These are phyloP conservation scores for Batrachochytrium dendrobatidis DNA, from an alignment of 371 early-diverging fungal species.

Conservation along the genomic window DNA sequence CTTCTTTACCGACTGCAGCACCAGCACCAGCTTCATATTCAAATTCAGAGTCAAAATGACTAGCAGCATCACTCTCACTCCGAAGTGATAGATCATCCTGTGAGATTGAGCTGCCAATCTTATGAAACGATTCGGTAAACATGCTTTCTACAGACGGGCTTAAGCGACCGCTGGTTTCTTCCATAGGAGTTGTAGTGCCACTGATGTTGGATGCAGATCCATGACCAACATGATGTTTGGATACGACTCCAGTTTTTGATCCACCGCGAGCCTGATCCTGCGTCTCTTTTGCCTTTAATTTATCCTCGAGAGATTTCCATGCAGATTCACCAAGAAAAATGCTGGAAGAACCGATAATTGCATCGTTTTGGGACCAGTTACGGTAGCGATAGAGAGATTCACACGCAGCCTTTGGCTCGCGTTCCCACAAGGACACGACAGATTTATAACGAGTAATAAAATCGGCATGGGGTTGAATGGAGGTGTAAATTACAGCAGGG, in stretches of 20 bases:
- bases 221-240: not conserved
- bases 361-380: conserved; percentile 60
- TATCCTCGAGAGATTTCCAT: conserved; percentile 65
- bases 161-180: not conserved
- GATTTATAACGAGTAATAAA: conserved; percentile 63
- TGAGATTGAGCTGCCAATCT: no score
- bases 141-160: no score
- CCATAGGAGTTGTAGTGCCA: not conserved
- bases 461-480: conserved; percentile 51
- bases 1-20: not conserved
- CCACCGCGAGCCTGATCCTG: conserved; percentile 5
- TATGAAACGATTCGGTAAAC: not conserved
- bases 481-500: conserved; percentile 50
- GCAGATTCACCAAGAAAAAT: conserved; percentile 64
- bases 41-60: conserved; percentile 30
- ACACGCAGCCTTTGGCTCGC: conserved; percentile 30
- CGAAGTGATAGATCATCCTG: no score
- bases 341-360: conserved; percentile 58
- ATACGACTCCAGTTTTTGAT: not conserved
- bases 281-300: conserved; percentile 24
- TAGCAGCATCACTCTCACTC: conserved; percentile 25
- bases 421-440: conserved; percentile 7
- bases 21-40: conserved; percentile 5
- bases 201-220: not conserved
- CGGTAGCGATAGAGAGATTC: conserved; percentile 50